These are phyloP conservation scores for Acacia acuminata DNA, from an alignment of 306 rosid species.

Conservation along the genomic window DNA sequence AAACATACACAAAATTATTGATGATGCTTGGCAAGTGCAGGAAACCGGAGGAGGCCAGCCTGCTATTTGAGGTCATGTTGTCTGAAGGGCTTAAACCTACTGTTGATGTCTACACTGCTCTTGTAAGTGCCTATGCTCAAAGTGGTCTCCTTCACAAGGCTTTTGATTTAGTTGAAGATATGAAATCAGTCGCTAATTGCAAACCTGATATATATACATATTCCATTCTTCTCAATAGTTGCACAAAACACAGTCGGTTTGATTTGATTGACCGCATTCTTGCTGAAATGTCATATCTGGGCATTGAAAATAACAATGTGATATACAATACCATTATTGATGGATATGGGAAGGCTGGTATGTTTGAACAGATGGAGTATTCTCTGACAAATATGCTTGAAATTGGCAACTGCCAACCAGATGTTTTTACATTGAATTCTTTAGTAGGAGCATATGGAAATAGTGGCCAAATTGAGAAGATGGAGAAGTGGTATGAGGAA, in stretches of 20 bases:
- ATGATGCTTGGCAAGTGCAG: constrained; percentile 89
- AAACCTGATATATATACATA: constrained; percentile 73
- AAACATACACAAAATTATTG: constrained; percentile 72
- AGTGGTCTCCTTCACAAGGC: constrained; percentile 74
- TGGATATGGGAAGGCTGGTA: constrained; percentile 77
- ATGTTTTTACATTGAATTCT: constrained; percentile 77
- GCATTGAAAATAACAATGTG: constrained; percentile 64
- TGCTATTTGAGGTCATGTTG: constrained; percentile 69
- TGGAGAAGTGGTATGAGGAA: constrained; percentile 95
- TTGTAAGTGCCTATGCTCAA: constrained; percentile 73
- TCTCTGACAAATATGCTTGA: constrained; percentile 76
- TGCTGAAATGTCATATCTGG: constrained; percentile 72
- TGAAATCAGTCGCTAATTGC: constrained; percentile 76
- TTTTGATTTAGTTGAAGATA: constrained; percentile 66
- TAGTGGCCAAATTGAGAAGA: constrained; percentile 61
- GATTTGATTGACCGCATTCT: constrained; percentile 62
- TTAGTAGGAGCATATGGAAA: constrained; percentile 73
- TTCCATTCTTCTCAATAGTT: constrained; percentile 69
- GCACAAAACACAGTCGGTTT: constrained; percentile 55
- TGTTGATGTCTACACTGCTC: constrained; percentile 84
- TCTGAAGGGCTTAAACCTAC: constrained; percentile 86
- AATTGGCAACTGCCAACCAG: constrained; percentile 69
- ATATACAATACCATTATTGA: constrained; percentile 76
- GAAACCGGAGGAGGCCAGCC: constrained; percentile 71
- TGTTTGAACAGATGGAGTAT: constrained; percentile 83